Percentiles rank a stretch among this genome's conserved stretches.
phyloP scores from a whole-genome alignment of 176 grass and related monocot genomes.

The Thinopyrum elongatum region DNA sequence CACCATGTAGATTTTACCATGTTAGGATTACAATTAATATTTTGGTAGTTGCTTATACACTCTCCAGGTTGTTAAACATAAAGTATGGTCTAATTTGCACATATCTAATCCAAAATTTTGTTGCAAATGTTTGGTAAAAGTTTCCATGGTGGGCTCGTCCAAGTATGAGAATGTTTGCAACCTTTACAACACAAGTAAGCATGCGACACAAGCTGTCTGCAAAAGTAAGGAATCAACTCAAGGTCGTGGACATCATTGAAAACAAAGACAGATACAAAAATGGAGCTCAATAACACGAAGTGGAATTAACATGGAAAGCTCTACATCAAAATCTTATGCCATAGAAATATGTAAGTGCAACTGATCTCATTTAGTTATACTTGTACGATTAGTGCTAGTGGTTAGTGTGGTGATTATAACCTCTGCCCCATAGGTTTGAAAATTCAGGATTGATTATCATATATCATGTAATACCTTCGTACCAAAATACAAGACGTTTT shows the following conservation, averaged over 20 bases:
- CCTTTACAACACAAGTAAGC: neutral
- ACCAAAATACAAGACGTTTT: no score
- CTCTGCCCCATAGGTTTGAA: no score
- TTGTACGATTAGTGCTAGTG: neutral
- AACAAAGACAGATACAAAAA: constrained; percentile 36
- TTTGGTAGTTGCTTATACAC: neutral
- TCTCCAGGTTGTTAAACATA: neutral
- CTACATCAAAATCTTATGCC: neutral
- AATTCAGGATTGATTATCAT: no score
- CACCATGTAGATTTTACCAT: neutral
- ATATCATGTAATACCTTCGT: no score
- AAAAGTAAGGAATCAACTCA: constrained; percentile 16
- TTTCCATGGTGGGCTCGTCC: constrained; percentile 16
- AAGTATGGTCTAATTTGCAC: neutral
- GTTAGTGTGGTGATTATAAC: no score
- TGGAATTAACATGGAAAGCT: constrained; percentile 14
- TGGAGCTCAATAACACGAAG: neutral
- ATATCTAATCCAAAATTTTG: neutral
- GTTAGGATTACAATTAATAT: neutral
- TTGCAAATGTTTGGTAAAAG: neutral
- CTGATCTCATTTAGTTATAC: neutral
- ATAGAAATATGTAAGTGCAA: neutral
- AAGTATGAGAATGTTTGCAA: neutral
- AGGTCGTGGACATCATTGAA: constrained; percentile 28
- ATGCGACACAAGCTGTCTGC: neutral